Conservation (phyloP, 176 grass and related monocot genomes). For the Triticum turgidum region DNA sequence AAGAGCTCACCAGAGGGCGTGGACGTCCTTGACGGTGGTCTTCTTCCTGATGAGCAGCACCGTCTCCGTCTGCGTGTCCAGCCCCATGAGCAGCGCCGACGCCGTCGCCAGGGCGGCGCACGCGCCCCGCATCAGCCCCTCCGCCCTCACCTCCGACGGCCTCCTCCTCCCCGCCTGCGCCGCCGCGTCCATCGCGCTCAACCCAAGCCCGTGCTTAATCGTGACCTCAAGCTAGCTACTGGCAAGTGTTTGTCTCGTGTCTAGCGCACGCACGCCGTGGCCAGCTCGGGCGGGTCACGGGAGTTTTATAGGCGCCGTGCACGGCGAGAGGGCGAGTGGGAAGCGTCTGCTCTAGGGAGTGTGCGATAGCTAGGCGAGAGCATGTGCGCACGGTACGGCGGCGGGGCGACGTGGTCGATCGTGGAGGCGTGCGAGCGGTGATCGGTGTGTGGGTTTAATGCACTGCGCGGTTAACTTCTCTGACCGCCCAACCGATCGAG, state of each 20-base stretch:
- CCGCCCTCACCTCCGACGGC: conserved; percentile 42
- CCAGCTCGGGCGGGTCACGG: too few relatives aligned
- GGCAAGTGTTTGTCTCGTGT: too few relatives aligned
- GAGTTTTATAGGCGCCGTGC: too few relatives aligned
- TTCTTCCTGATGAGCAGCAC: conserved; percentile 59
- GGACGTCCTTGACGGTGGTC: conserved; percentile 68
- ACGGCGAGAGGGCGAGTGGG: too few relatives aligned
- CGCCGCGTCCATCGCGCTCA: neutral
- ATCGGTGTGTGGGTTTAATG: neutral
- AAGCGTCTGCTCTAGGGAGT: too few relatives aligned
- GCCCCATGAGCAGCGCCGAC: conserved; percentile 57
- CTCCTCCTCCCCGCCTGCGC: neutral
- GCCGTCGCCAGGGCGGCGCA: conserved; percentile 56
- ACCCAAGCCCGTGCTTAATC: neutral
- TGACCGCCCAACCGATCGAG: neutral
- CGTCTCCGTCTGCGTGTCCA: conserved; percentile 69
- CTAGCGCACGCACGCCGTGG: too few relatives aligned
- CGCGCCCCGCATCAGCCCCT: conserved; percentile 45
- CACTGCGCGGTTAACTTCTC: neutral
- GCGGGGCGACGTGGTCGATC: neutral
- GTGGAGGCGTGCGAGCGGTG: neutral
- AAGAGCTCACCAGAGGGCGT: conserved; percentile 58
- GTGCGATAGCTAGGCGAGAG: too few relatives aligned
- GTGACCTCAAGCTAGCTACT: too few relatives aligned
- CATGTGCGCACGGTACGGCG: neutral